Evolutionary conservation across 768 basidiomycete genomes (phyloP).

Genomic region (Lactarius deliciosus): DNA sequence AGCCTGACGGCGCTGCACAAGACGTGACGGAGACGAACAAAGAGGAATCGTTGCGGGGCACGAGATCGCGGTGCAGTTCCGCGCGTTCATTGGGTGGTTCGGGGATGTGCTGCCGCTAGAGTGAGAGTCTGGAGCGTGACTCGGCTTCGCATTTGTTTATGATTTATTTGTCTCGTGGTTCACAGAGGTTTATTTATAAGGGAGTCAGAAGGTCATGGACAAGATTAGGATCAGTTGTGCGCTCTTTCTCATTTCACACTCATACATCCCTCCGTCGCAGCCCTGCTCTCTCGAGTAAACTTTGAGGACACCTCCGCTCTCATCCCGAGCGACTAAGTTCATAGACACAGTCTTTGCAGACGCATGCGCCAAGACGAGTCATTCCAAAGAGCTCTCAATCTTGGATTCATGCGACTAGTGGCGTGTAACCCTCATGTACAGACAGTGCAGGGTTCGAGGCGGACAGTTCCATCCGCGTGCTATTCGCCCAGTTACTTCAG

Average conservation of each 20-base stretch:
- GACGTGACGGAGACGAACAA: constrained; percentile 66
- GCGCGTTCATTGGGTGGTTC: constrained; percentile 82
- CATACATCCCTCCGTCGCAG: constrained; percentile 46
- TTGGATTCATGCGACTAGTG: constrained; percentile 42
- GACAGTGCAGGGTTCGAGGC: constrained; percentile 55
- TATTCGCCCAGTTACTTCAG: constrained; percentile 73
- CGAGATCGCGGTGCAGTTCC: constrained; percentile 81
- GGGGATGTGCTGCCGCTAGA: constrained; percentile 33
- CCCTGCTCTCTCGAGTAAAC: constrained; percentile 58
- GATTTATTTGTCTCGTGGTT: no score
- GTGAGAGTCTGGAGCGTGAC: no score
- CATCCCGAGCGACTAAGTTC: constrained; percentile 82
- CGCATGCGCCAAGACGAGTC: constrained; percentile 88
- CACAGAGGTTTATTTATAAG: no score
- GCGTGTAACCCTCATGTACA: background rate
- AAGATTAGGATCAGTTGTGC: no score
- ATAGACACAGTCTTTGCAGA: constrained; percentile 79
- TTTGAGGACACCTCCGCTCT: background rate
- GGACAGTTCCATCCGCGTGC: constrained; percentile 58
- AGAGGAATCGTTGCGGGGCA: constrained; percentile 75
- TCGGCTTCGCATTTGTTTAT: no score
- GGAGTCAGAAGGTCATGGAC: no score
- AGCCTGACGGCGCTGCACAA: constrained; percentile 57
- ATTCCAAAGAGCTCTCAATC: constrained; percentile 57
- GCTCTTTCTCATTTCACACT: no score